Conservation (phyloP, 148 eudicot genomes). For the Fallopia convolvulus region DNA sequence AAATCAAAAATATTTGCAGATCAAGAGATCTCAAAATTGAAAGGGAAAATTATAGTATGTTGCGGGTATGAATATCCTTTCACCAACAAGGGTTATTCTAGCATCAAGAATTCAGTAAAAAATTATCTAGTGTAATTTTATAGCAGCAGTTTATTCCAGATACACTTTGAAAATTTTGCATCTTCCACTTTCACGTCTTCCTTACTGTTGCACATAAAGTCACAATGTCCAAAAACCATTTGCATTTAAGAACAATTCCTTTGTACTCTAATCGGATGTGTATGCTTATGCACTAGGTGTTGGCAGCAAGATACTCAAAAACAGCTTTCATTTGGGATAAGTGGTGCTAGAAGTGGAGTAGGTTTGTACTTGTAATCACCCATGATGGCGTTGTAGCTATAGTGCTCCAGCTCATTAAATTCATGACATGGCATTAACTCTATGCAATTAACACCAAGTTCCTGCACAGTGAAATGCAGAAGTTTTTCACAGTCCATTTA, state of each 20-base stretch:
- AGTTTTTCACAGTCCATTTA: conserved; percentile 1
- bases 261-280: background rate
- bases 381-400: conserved; percentile 79
- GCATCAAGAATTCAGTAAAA: background rate
- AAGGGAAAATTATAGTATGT: background rate
- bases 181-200: background rate
- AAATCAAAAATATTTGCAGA: background rate
- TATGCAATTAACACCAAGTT: conserved; percentile 94
- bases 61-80: background rate
- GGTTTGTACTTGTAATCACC: conserved; percentile 76
- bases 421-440: conserved; percentile 99
- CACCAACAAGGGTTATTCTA: background rate
- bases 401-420: conserved; percentile 93
- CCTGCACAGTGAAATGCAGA: conserved; percentile 48
- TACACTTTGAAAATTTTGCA: background rate
- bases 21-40: background rate
- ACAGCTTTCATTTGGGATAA: background rate
- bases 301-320: background rate
- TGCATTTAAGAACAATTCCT: background rate
- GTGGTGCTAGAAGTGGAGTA: background rate
- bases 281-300: background rate
- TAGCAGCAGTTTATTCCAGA: background rate
- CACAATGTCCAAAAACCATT: background rate
- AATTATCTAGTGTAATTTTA: background rate
- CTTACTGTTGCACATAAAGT: background rate